Evolutionary conservation across 2,329 filamentous ascomycete species (phyloP).

Genomic region (Rhynchosporium secalis): DNA sequence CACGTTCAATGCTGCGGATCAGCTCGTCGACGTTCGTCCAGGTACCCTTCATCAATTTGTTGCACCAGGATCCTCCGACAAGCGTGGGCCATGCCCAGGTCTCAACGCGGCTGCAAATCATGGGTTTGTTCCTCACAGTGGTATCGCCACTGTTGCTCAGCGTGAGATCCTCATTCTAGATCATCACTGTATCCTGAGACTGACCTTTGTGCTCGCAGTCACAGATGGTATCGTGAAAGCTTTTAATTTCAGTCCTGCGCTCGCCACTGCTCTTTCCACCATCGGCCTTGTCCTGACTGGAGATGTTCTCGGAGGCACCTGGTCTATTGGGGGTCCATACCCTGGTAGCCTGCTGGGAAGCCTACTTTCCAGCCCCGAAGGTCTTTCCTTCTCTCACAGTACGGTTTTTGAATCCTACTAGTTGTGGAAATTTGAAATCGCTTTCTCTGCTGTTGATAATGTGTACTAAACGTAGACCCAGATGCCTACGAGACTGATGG

Average conservation of each 20-base stretch:
- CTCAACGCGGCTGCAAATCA: conserved; percentile 45
- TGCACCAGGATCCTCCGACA: conserved; percentile 18
- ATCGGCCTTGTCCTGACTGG: conserved; percentile 20
- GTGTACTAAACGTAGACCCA: too few species aligned
- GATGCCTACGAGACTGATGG: conserved; percentile 25
- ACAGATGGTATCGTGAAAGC: conserved; percentile 16
- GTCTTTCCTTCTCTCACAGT: conserved; percentile 21
- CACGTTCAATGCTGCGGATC: conserved; percentile 19
- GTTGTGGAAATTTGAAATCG: too few species aligned
- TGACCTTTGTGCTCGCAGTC: background rate
- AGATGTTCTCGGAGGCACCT: conserved; percentile 13
- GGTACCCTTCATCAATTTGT: conserved; percentile 23
- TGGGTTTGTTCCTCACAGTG: conserved; percentile 38
- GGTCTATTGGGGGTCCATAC: conserved; percentile 23
- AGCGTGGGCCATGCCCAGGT: conserved; percentile 29
- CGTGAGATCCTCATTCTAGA: background rate
- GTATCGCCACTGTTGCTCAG: conserved; percentile 17
- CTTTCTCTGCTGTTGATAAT: too few species aligned
- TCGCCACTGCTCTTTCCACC: conserved; percentile 15
- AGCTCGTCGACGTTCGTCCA: conserved; percentile 25
- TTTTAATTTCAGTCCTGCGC: conserved; percentile 19
- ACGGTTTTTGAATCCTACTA: too few species aligned
- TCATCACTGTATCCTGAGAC: background rate
- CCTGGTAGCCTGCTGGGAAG: conserved; percentile 16
- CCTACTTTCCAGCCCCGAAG: conserved; percentile 15